Conservation (phyloP, 331 rosid genomes). For the Acacia pycnantha region DNA sequence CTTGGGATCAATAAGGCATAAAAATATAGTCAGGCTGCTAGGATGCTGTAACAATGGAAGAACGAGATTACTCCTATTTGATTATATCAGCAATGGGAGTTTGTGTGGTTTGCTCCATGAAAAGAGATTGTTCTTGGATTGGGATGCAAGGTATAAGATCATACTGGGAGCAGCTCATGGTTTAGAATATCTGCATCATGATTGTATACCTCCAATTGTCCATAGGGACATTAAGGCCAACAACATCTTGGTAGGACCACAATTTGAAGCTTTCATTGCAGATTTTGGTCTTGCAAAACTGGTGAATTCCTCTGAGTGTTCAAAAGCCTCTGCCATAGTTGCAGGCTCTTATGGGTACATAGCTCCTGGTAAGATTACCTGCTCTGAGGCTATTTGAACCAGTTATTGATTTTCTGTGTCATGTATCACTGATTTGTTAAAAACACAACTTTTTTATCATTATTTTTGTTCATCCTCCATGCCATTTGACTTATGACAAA, state of each 20-base stretch:
- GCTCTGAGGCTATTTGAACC: neutral
- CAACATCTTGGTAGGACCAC: slow-evolving; percentile 89
- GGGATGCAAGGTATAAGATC: slow-evolving; percentile 94
- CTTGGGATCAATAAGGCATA: slow-evolving; percentile 91
- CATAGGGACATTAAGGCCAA: slow-evolving; percentile 87
- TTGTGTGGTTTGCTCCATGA: slow-evolving; percentile 73
- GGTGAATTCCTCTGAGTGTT: slow-evolving; percentile 57
- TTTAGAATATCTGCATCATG: slow-evolving; percentile 93
- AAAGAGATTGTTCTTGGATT: slow-evolving; percentile 81
- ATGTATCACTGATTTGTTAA: slow-evolving; percentile 10
- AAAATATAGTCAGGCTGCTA: slow-evolving; percentile 83
- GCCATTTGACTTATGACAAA: slow-evolving; percentile 22
- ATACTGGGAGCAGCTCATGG: slow-evolving; percentile 89
- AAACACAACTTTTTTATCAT: neutral
- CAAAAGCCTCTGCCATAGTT: slow-evolving; percentile 58
- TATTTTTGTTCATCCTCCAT: slow-evolving; percentile 2
- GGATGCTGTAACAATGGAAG: slow-evolving; percentile 84
- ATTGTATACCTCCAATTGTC: slow-evolving; percentile 83
- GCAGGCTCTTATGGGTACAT: slow-evolving; percentile 97
- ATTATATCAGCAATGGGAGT: slow-evolving; percentile 86
- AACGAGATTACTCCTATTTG: slow-evolving; percentile 80
- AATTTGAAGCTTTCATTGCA: slow-evolving; percentile 79
- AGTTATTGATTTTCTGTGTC: neutral
- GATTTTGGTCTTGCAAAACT: slow-evolving; percentile 93
- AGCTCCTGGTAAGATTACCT: slow-evolving; percentile 76